Base-by-base conservation (phyloP, 2,329 filamentous ascomycete genomes). In the Drechmeria coniospora region DNA sequence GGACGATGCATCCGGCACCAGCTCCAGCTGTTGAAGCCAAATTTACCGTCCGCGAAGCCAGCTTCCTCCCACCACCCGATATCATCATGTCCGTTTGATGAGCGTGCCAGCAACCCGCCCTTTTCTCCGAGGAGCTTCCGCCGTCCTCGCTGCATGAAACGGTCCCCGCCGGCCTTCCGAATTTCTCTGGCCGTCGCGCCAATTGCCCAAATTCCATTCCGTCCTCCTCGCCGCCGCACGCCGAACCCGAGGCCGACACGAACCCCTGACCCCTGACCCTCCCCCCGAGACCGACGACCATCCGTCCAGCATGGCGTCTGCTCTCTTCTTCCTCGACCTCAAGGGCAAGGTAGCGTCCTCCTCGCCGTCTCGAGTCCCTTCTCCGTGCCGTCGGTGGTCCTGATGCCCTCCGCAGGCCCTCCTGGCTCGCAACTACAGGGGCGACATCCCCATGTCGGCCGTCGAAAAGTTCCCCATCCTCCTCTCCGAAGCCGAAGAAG, bases 391-490 rank as follows among this genome's bases (percentile, higher is more conserved):
- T n/a, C n/a, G n/a, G n/a, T n/a, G n/a, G n/a, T n/a, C 39, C 24
- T 41, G 27, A 8, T 17, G 32, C 28, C 20, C 34, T 30, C n/a
- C 30, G 32, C 53, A 93, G 86, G 95, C 90, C 64, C 86, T 98
- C 45, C 70, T 98, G 49, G 90, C 90, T 56, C 82, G 90, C 50
- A 98, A 98, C 63, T 98, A 98, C 57, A 74, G 90, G 53, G 90
- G 90, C 54, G 90, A 98, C 47, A 92, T 98, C 40, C 90, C 90
- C 56, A 95, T 98, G 90, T 92, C 84, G 32, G 90, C 90, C 20
- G 90, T 98, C 46, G 90, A 98, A 60, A 92, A 92, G 56, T 98
- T 98, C 54, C 90, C 90, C 23, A 63, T 93, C 44, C 78, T 98
- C 33, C 75, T 98, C 30, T 92, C 81, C 57, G 90, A 98, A 61